A percentile compares a stretch with the other conserved stretches of the same genome.
Evolutionary conservation across 345 rosid species (phyloP).

Genomic region (Physaria fendleri): DNA sequence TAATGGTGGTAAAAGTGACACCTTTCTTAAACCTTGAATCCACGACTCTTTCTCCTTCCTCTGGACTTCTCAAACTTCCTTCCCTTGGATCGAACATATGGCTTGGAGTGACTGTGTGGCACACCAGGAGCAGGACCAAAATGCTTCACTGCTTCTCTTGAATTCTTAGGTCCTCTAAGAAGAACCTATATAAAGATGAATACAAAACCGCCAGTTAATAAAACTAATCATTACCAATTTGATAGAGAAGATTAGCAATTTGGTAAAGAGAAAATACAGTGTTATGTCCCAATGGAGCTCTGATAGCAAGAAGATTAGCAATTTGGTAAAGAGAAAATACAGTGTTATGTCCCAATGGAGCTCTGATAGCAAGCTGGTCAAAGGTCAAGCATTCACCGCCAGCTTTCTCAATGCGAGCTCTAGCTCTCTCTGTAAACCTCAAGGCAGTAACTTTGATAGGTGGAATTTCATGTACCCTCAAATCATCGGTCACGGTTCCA

Average conservation of each 20-base stretch:
- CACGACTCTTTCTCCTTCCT: slow-evolving; percentile 82
- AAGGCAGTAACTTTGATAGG: slow-evolving; percentile 75
- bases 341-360: slow-evolving; percentile 97
- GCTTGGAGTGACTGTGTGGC: slow-evolving; percentile 85
- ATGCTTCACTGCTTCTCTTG: slow-evolving; percentile 95
- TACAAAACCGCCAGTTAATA: not conserved
- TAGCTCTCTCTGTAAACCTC: slow-evolving; percentile 85
- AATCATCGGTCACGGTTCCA: slow-evolving; percentile 86
- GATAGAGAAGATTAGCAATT: not conserved
- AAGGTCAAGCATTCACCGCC: slow-evolving; percentile 98
- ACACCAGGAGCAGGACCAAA: slow-evolving; percentile 98
- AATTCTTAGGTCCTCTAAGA: slow-evolving; percentile 92
- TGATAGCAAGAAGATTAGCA: too few species aligned
- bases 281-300: too few species aligned
- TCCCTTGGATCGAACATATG: slow-evolving; percentile 81
- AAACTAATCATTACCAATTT: not conserved
- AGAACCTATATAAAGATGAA: slow-evolving; percentile 47
- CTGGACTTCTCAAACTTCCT: slow-evolving; percentile 91
- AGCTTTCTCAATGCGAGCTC: slow-evolving; percentile 94
- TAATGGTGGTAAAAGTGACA: not conserved
- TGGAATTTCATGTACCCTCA: slow-evolving; percentile 80
- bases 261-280: slow-evolving; percentile 44
- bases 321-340: too few species aligned
- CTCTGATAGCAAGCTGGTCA: slow-evolving; percentile 89
- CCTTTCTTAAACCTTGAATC: slow-evolving; percentile 54